Conservation (phyloP, 2,329 filamentous ascomycete genomes). For the Pseudogymnoascus destructans region DNA sequence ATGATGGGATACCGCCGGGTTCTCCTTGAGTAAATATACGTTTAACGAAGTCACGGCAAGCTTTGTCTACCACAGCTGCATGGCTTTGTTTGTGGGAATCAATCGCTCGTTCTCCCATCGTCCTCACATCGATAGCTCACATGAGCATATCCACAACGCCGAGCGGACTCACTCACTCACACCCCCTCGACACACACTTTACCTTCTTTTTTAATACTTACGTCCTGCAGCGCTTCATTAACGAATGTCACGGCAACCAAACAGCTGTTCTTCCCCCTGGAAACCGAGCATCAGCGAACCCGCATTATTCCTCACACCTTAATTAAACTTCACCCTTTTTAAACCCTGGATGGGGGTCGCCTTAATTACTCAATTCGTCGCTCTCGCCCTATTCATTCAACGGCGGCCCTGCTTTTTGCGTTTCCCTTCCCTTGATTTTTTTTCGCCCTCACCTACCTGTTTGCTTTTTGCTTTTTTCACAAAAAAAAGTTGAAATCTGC, state of each 20-base stretch:
- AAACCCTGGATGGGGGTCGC: neutral
- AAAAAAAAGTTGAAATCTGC: neutral
- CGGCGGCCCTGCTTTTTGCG: neutral
- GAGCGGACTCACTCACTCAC: neutral
- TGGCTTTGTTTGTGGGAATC: neutral
- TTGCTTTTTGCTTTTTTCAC: neutral
- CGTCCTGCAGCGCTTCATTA: neutral
- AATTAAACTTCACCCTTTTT: neutral
- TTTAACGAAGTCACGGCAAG: neutral
- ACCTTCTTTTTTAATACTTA: neutral
- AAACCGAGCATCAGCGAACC: neutral
- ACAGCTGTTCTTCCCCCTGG: neutral
- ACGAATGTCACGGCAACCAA: conserved; percentile 1
- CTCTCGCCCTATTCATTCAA: neutral
- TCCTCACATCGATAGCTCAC: neutral
- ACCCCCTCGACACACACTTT: neutral
- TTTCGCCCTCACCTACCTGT: neutral
- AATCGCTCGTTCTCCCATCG: neutral
- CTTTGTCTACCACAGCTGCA: neutral
- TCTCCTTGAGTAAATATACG: neutral
- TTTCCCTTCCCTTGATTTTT: neutral
- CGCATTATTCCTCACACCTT: neutral
- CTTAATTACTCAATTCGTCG: neutral
- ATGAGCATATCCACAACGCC: neutral
- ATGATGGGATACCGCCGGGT: neutral